Base-by-base conservation (phyloP, 371 early-diverging fungal genomes). In the Haplosporangium sp. region DNA sequence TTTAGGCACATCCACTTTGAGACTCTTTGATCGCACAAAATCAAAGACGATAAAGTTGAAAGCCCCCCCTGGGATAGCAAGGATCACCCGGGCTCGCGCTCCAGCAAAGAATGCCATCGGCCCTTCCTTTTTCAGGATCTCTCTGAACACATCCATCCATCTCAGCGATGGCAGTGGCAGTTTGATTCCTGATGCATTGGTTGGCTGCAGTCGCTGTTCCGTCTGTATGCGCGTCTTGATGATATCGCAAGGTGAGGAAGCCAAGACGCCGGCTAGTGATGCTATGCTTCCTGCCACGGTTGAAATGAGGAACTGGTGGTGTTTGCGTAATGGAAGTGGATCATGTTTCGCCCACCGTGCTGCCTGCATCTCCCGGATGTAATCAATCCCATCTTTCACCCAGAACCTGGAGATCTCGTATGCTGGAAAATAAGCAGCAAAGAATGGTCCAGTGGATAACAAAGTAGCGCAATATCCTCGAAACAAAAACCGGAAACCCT, bases 41-140 rank as follows among this genome's bases (percentile, higher is more conserved):
- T 80, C 80, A 63, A 80, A 80, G 43, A 80, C 69, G 13, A 80
- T 52, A 62, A 80, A 80, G 46, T 70, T 80, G 42, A 80, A 53
- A 14, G 80, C 74, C 14, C 80, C 80, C 37, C 65, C 73, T 9
- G 80, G 80, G 11, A 66, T 59, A 0, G 80, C 67, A 6, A 66
- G 64, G 10, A 73, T 64, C 12, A 66, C 74, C 43, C 74, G 56
- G 10, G 73, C 74, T 20, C 56, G 68, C 20, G 73, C 50, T 10
- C 80, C 80, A 2, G 68, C 57, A 38, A 73, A 80, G 41, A 80
- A 69, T 5, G 69, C 80, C 64, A 69, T 52, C 2, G 64, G 64
- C 3, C 80, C 74, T 46, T 73, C 80, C 45, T 69, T 73, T 45
- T 68, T 67, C 55, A 45, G 40, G 37, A 73, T 61, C 1, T 80